A percentile compares a stretch with the other conserved stretches of the same genome.
Conservation (phyloP, 179 eudicot genomes). For the Sideroxylon spinosum region DNA sequence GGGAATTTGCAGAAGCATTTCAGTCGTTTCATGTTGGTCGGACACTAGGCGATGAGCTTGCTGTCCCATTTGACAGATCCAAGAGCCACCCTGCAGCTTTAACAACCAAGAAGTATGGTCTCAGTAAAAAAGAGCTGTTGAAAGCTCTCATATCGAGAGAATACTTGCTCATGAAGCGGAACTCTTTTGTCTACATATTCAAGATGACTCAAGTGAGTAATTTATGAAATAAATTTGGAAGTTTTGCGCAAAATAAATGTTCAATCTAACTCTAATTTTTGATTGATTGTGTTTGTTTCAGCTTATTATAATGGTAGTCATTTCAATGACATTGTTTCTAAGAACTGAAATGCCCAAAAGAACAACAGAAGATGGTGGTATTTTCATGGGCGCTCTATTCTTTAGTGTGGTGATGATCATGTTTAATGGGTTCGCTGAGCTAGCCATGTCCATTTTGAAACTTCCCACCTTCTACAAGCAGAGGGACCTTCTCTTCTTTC, state of each 20-base stretch:
- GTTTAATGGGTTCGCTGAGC: conserved; percentile 40
- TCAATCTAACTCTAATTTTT: neutral
- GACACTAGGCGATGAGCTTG: conserved; percentile 33
- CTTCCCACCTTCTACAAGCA: conserved; percentile 49
- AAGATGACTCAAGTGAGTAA: conserved; percentile 31
- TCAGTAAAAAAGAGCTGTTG: conserved; percentile 34
- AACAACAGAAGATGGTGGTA: conserved; percentile 24
- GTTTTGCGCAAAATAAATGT: neutral
- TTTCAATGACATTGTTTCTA: conserved; percentile 31
- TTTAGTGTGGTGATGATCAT: conserved; percentile 20
- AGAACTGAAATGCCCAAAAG: conserved; percentile 34
- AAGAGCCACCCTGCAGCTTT: conserved; percentile 48
- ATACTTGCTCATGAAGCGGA: conserved; percentile 49
- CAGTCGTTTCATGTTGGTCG: conserved; percentile 40
- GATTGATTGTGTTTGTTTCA: conserved; percentile 16
- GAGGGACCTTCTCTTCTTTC: conserved; percentile 39
- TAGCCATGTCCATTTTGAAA: conserved; percentile 32
- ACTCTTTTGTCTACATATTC: conserved; percentile 47
- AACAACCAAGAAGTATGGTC: conserved; percentile 36
- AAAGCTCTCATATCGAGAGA: conserved; percentile 42
- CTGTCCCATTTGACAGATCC: conserved; percentile 35
- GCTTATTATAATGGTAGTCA: conserved; percentile 28
- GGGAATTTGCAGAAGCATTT: conserved; percentile 41
- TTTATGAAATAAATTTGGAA: neutral
- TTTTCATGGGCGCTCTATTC: conserved; percentile 41